Evolutionary conservation across 768 basidiomycete species (phyloP), one percentile per base, ranked within the genome.

Genomic region (Coprinopsis marcescibilis): DNA sequence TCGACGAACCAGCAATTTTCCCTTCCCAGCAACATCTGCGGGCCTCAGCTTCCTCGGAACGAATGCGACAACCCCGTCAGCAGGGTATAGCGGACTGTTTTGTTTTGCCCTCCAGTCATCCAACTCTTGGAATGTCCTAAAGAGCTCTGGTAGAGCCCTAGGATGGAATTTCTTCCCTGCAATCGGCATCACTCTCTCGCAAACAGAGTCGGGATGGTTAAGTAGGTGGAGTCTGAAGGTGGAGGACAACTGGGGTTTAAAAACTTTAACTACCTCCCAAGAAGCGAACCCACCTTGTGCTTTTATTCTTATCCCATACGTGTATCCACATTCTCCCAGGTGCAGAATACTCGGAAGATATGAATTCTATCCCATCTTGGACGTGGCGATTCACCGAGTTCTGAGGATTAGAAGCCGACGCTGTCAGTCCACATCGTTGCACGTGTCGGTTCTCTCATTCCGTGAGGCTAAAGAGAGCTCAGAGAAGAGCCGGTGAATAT

Each of bases 1-100:
- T 34, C 33, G 35, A 35, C 56, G 46, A 67, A 88, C 85, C 71
- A 88, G 58, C 37, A 88, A 70, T 56, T 75, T 81, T 50, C 78
- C 81, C 54, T 49, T 49, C 7, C 48, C 48, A 12, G 29, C 46
- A 15, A 17, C 11, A 14, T 43, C 41, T 14, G 14, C 48, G 7
- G 40, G 40, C 21, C 40, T 33, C 11, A 49, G 32, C 25, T 43
- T 49, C 13, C 48, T 14, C 4, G 48, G 40, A 13, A 43, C 23
- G 24, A n/a, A 49, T 17, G 29, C 32, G 20, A 43, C 21, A 12
- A 49, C 41, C 3, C 48, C 48, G 12, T 42, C 48, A 11, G 25
- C 41, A 8, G 41, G 48, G 33, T 36, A 24, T 11, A 36, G 15
- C 13, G 48, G 41, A 1, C 48, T 41, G 5, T 29, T 26, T 6